A percentile compares a stretch with the other conserved stretches of the same genome.
Evolutionary conservation across 106 monocot genomes (phyloP).

Genomic region (Dendrobium chrysotoxum): DNA sequence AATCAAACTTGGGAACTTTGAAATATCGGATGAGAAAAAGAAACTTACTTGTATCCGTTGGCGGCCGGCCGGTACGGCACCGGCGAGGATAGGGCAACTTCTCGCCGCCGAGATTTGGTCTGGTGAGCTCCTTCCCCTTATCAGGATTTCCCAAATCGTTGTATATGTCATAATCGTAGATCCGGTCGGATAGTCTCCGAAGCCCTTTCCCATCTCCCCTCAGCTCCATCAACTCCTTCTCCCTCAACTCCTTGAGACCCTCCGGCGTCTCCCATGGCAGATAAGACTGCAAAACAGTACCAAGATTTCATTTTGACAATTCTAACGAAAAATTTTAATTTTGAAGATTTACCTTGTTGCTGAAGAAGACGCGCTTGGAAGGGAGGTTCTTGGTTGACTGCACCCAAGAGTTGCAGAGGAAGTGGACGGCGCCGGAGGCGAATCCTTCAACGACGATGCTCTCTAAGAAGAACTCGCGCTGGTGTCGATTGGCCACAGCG

Average conservation of each 20-base stretch:
- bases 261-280: constrained; percentile 67
- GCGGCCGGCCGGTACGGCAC: constrained; percentile 66
- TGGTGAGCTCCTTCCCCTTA: constrained; percentile 28
- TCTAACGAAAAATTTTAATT: not conserved
- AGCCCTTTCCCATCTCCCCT: constrained; percentile 58
- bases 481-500: constrained; percentile 60
- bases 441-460: constrained; percentile 70
- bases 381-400: constrained; percentile 39
- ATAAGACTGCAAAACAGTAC: constrained; percentile 39
- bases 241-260: constrained; percentile 58
- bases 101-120: constrained; percentile 64
- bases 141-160: constrained; percentile 89
- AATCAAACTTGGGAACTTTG: no score
- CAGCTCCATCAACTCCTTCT: constrained; percentile 53
- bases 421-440: constrained; percentile 30
- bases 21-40: no score
- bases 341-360: constrained; percentile 34
- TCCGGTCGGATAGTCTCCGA: constrained; percentile 51
- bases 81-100: constrained; percentile 72
- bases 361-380: constrained; percentile 63
- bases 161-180: constrained; percentile 70
- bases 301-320: not conserved
- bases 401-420: constrained; percentile 71
- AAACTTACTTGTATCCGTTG: constrained; percentile 42
- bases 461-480: constrained; percentile 77